Evolutionary conservation across 352 stramenopile genomes (phyloP).

Genomic region (Peronospora belbahrii): DNA sequence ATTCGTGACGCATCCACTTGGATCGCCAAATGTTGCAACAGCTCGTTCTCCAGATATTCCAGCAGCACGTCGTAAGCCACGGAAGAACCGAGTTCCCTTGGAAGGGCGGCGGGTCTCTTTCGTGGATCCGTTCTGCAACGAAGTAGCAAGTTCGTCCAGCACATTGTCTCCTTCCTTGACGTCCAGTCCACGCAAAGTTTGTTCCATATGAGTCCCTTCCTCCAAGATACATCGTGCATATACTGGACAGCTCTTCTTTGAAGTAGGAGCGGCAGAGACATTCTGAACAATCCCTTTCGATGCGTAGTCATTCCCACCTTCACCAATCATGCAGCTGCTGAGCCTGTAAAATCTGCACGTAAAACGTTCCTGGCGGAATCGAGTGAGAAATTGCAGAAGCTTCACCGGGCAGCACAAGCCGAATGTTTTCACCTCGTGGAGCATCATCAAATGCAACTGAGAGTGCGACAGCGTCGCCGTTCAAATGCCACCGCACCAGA

Average conservation of each 20-base stretch:
- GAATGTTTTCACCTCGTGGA: conserved; percentile 61
- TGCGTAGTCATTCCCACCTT: conserved; percentile 15
- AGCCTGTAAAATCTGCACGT: conserved; percentile 71
- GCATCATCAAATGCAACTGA: conserved; percentile 73
- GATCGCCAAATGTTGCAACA: conserved; percentile 59
- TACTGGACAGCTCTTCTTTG: conserved; percentile 49
- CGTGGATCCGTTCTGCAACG: conserved; percentile 8
- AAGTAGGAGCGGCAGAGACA: conserved; percentile 1
- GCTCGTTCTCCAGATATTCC: conserved; percentile 68
- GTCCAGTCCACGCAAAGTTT: conserved; percentile 62
- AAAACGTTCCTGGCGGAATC: conserved; percentile 71
- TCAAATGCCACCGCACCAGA: conserved; percentile 79
- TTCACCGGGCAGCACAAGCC: conserved; percentile 69
- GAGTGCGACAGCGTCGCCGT: conserved; percentile 69
- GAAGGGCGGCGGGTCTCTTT: conserved; percentile 45
- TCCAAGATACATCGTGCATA: conserved; percentile 73
- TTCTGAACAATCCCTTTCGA: conserved; percentile 11
- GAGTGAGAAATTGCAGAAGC: conserved; percentile 62
- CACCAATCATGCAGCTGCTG: conserved; percentile 50
- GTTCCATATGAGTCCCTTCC: conserved; percentile 68
- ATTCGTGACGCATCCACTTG: conserved; percentile 66
- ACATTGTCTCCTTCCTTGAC: conserved; percentile 24
- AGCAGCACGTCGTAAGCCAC: conserved; percentile 61
- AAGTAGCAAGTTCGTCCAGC: conserved; percentile 20
- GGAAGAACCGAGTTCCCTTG: conserved; percentile 59